These are phyloP conservation scores for Closterium sp. DNA, from an alignment of 139 green algal species.

Conservation along the genomic window DNA sequence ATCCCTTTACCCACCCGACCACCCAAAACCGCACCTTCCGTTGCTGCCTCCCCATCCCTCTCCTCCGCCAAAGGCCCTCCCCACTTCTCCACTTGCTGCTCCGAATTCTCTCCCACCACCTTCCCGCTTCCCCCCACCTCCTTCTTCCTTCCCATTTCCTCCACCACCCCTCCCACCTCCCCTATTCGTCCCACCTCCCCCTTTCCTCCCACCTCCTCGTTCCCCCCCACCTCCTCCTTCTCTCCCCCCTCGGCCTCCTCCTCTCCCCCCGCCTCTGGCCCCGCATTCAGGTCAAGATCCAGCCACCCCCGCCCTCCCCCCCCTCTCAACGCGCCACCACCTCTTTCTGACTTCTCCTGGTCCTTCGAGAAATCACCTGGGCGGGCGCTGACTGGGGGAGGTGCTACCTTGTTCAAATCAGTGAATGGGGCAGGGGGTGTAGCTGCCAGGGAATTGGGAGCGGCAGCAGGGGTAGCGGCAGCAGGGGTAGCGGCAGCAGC, in stretches of 20 bases:
- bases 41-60: neutral
- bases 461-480: neutral
- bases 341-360: neutral
- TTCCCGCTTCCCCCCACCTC: neutral
- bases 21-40: neutral
- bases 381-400: neutral
- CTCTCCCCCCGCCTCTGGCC: neutral
- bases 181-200: neutral
- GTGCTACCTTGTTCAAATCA: neutral
- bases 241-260: neutral
- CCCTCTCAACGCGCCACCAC: neutral
- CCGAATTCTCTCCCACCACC: neutral
- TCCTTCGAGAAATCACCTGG: neutral
- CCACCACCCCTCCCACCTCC: neutral
- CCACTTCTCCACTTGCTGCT: neutral
- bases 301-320: neutral
- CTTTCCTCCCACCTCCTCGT: neutral
- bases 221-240: neutral
- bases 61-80: neutral
- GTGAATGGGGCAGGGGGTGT: neutral
- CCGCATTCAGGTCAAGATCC: neutral
- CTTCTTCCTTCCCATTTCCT: neutral
- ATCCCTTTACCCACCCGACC: neutral
- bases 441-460: no score
- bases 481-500: neutral